Conservation (phyloP, 257 asterid species). For the Agastache rugosa region DNA sequence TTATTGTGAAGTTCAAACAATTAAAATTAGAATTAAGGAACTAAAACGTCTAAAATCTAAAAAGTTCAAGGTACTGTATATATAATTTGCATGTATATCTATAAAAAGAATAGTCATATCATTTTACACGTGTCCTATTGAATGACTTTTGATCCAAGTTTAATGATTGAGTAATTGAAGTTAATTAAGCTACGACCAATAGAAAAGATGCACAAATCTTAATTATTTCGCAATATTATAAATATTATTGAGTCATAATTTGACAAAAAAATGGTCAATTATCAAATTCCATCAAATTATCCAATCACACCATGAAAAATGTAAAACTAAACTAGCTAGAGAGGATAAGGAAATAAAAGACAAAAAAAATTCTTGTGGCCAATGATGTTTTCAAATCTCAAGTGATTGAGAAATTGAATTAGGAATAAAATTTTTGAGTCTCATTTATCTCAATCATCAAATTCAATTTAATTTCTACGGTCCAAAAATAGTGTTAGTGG, state of each 20-base stretch:
- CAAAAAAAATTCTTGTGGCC: background rate
- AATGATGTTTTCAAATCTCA: background rate
- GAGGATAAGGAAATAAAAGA: background rate
- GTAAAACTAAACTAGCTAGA: background rate
- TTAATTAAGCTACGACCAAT: background rate
- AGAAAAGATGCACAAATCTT: background rate
- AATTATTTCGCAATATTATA: background rate
- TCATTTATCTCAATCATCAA: background rate
- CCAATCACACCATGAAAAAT: background rate
- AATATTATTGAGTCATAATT: background rate
- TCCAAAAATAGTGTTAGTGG: constrained; percentile 10
- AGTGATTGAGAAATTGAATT: constrained; percentile 18
- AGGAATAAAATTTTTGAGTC: background rate
- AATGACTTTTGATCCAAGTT: background rate
- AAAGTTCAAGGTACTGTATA: no score
- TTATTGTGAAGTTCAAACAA: background rate
- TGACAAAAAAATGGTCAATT: background rate
- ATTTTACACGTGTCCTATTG: background rate
- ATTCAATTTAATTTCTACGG: constrained; percentile 13
- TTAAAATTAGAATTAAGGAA: background rate
- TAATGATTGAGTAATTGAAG: background rate
- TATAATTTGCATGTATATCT: background rate
- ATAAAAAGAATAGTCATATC: background rate
- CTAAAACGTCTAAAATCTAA: no score
- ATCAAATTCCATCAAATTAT: background rate